Base-by-base conservation (phyloP, 768 basidiomycete genomes). In the Russula ochroleuca region DNA sequence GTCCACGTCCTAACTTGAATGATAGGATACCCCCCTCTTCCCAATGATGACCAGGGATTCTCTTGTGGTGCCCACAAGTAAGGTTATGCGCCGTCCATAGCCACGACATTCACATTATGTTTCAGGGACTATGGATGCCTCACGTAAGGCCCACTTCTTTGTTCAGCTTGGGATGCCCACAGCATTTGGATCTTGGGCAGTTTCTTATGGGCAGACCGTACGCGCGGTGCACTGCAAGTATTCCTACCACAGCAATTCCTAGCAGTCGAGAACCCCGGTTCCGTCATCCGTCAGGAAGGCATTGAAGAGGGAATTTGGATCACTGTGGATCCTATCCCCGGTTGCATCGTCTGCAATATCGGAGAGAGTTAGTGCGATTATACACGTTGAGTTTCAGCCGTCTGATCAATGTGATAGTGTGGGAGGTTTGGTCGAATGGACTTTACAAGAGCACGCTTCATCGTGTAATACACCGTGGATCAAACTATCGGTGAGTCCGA, bases 61-160 rank as follows among this genome's bases (percentile, higher is more conserved):
- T 93, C 91, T 17, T 96, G 94, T 69, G 94, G 94, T 33, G 91
- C 89, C 28, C 94, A 97, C 76, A 93, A 87, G 92, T 92, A 70
- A 68, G 72, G 35, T 41, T 55, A 47, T 47, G 33, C 43, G 33
- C 45, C 31, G 9, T 2, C 25, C 4, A 33, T 23, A 13, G 21
- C 14, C 37, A 23, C 33, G 11, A 69, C 7, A 25, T 19, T 55
- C 25, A 21, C 37, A n/a, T 37, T 54, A 6, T 13, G 45, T 57
- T 50, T 28, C 73, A 90, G 88, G 72, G 94, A 96, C 72, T 97
- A 96, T 69, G 94, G 94, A 31, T 94, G 92, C 74, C 73, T 92
- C 67, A 95, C 94, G 86, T 92, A 74, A 70, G 82, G 69, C 48
- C 6, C 21, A 45, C 48, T 41, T 38, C 13, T 43, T 53, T 38